Evolutionary conservation across 202 grass and related monocot genomes (phyloP), one percentile per base, ranked within the genome.

Genomic region (Panicum virgatum): DNA sequence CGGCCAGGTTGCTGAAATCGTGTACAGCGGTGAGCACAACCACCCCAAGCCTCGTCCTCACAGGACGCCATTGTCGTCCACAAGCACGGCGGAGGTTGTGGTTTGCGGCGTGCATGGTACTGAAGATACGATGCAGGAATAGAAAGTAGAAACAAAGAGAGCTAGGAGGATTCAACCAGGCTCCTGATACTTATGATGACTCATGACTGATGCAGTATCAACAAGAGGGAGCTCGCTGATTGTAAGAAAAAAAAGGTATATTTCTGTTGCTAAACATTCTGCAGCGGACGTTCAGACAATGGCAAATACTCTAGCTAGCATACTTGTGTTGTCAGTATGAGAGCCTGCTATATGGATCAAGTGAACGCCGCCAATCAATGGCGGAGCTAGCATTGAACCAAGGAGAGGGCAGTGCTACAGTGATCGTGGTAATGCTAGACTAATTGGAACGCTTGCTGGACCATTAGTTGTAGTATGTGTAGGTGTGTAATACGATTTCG

Each of bases 21-120:
- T 94, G 18, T 97, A 94, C 71, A 90, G 81, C 12, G 79, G 89
- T 6, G 94, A 91, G 51, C 94, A 97, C 72, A 93, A 88, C 78
- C 94, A 97, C 82, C 79, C 89, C 36, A 93, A 97, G 72, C 76
- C 82, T 57, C 85, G 79, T 60, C 54, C 82, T 48, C 27, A 11
- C 15, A 84, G 85, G 84, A 78, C 78, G 38, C 74, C 59, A 43
- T 19, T 63, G 9, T 58, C 44, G 2, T 52, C 73, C 12, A 40
- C 64, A n/a, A n/a, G n/a, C n/a, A n/a, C n/a, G n/a, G n/a, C n/a
- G n/a, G n/a, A n/a, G n/a, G n/a, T n/a, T n/a, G n/a, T n/a, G n/a
- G n/a, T n/a, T n/a, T n/a, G n/a, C n/a, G 2, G 29, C 29, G 29
- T 46, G 38, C 23, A 34, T 66, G 75, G 23, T 46, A 73, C 10